Percentiles rank a stretch among this genome's conserved stretches.
Conservation (phyloP, 805 yeast genomes). For the Myxozyma mucilagina region DNA sequence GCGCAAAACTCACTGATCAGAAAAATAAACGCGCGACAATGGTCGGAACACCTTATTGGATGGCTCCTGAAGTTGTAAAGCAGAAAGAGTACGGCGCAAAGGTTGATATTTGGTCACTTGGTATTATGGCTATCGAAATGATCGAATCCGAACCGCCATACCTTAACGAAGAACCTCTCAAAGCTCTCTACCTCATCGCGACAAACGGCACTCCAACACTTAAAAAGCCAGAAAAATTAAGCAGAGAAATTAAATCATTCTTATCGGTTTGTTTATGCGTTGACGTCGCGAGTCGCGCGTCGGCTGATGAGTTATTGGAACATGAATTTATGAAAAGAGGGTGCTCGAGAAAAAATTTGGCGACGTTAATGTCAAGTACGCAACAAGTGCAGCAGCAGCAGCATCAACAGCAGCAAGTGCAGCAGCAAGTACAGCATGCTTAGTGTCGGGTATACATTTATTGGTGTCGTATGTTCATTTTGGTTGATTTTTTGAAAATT, state of each 20-base stretch:
- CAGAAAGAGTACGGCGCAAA: slow-evolving; percentile 80
- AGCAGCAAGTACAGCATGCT: not conserved
- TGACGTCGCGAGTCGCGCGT: slow-evolving; percentile 87
- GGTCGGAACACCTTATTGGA: slow-evolving; percentile 91
- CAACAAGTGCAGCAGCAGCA: not conserved
- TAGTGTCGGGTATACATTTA: no score
- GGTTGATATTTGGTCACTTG: slow-evolving; percentile 80
- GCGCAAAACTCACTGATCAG: slow-evolving; percentile 75
- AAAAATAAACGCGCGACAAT: slow-evolving; percentile 74
- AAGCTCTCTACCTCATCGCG: slow-evolving; percentile 73
- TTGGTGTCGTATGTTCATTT: no score
- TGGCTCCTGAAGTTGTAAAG: slow-evolving; percentile 85
- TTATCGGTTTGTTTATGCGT: slow-evolving; percentile 90
- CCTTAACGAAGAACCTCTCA: slow-evolving; percentile 73
- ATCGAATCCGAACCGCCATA: slow-evolving; percentile 86
- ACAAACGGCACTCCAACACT: slow-evolving; percentile 80
- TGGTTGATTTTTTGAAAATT: no score
- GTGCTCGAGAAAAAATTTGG: slow-evolving; percentile 52
- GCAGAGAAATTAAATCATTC: slow-evolving; percentile 78
- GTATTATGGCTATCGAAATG: slow-evolving; percentile 86
- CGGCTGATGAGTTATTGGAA: slow-evolving; percentile 79
- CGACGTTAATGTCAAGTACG: slow-evolving; percentile 37
- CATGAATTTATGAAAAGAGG: slow-evolving; percentile 65
- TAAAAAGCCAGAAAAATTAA: slow-evolving; percentile 66
- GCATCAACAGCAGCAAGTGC: not conserved